phyloP scores from a whole-genome alignment of 768 basidiomycete genomes.

The Boletus pseudo-olivaceus region DNA sequence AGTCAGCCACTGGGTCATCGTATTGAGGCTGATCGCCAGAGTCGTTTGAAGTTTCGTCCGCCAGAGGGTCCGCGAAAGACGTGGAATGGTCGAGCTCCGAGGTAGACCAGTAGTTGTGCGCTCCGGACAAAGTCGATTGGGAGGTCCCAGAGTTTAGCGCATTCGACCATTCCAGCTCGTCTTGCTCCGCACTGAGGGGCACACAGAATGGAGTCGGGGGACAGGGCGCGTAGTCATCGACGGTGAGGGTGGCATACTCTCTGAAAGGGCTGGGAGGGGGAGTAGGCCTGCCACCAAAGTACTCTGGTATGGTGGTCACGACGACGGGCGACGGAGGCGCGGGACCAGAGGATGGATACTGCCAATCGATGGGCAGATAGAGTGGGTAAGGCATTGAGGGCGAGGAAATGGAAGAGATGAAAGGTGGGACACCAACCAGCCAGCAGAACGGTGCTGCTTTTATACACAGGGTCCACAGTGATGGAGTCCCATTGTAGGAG shows the following conservation, averaged over 20 bases:
- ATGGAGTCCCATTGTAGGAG: conserved; percentile 4
- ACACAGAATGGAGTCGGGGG: conserved; percentile 11
- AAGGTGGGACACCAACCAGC: neutral
- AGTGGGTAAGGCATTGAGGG: neutral
- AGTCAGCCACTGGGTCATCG: neutral
- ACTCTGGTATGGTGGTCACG: neutral
- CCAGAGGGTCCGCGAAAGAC: neutral
- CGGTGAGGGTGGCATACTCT: neutral
- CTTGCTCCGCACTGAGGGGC: neutral
- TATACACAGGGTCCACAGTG: conserved; percentile 7
- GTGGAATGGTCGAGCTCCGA: neutral
- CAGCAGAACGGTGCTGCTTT: neutral
- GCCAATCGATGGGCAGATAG: neutral
- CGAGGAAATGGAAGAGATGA: neutral
- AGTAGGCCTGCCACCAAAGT: neutral
- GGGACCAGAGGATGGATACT: neutral
- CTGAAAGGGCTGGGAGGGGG: conserved; percentile 7
- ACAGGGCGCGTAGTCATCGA: conserved; percentile 12
- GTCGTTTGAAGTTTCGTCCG: neutral
- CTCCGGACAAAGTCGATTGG: neutral
- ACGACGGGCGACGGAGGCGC: conserved; percentile 11
- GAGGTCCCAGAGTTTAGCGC: too few species aligned
- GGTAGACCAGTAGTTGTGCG: neutral
- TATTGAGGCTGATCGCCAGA: neutral
- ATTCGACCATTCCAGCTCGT: neutral